phyloP scores from a whole-genome alignment of 73 alveolate species.

The Paraurostyla sp. region DNA sequence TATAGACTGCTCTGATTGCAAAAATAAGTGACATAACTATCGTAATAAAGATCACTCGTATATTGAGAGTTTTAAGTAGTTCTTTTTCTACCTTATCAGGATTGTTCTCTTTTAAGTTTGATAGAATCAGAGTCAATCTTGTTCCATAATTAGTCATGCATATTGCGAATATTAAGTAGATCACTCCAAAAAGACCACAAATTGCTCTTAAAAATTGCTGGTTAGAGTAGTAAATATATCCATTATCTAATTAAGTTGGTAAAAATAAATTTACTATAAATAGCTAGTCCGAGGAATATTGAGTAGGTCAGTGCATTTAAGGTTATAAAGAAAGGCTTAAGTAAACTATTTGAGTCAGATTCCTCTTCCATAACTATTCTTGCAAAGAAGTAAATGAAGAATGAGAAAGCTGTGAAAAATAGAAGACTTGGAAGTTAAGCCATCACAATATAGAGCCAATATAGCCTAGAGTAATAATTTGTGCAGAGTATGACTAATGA shows the following conservation, averaged over 20 bases:
- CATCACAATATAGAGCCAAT: conserved; percentile 43
- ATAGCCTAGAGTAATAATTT: background rate
- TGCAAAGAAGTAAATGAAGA: conserved; percentile 64
- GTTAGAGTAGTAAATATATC: conserved; percentile 24
- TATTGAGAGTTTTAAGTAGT: conserved; percentile 3
- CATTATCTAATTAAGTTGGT: background rate
- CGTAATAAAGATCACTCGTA: conserved; percentile 43
- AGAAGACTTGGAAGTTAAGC: conserved; percentile 33
- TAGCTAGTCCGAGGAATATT: conserved; percentile 50
- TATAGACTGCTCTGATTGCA: conserved; percentile 56
- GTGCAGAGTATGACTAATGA: conserved; percentile 17
- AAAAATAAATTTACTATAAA: conserved; percentile 31
- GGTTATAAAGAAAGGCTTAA: conserved; percentile 56
- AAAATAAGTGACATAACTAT: conserved; percentile 32
- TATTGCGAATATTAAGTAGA: conserved; percentile 54
- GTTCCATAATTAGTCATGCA: conserved; percentile 62
- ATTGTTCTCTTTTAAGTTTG: conserved; percentile 26
- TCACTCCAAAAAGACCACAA: conserved; percentile 60
- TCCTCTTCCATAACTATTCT: conserved; percentile 62
- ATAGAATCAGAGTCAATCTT: conserved; percentile 35
- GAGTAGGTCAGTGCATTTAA: conserved; percentile 44
- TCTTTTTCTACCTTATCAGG: conserved; percentile 17
- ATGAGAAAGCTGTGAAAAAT: conserved; percentile 57
- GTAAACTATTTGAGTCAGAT: conserved; percentile 7
- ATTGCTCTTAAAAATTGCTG: conserved; percentile 43